Evolutionary conservation across 2,329 filamentous ascomycete genomes (phyloP).

Genomic region (Sphaerostilbella broomeana): DNA sequence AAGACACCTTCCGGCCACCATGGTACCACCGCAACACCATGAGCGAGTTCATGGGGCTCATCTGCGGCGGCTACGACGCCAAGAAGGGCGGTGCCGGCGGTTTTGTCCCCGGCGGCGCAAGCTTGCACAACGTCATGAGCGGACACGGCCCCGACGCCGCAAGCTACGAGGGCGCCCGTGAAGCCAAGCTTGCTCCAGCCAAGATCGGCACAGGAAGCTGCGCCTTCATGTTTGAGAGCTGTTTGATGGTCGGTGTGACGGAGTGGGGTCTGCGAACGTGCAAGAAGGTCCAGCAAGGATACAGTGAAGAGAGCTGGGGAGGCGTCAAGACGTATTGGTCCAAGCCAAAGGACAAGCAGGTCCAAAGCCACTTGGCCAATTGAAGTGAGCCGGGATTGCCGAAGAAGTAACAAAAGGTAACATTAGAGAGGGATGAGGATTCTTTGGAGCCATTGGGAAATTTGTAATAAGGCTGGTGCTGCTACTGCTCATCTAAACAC

Average conservation of each 20-base stretch:
- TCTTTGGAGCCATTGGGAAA: no score
- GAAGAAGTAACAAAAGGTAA: slow-evolving; percentile 13
- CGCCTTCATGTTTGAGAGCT: slow-evolving; percentile 66
- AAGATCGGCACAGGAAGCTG: slow-evolving; percentile 57
- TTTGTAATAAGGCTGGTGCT: no score
- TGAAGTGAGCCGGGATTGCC: neutral
- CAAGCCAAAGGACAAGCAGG: slow-evolving; percentile 30
- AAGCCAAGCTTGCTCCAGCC: slow-evolving; percentile 45
- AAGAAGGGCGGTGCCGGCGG: slow-evolving; percentile 46
- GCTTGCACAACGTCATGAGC: slow-evolving; percentile 65
- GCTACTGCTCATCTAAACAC: no score
- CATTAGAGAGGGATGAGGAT: no score
- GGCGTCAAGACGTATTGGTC: slow-evolving; percentile 58
- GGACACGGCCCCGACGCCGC: slow-evolving; percentile 57
- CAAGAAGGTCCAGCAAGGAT: slow-evolving; percentile 48
- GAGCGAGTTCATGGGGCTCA: slow-evolving; percentile 59
- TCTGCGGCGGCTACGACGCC: slow-evolving; percentile 54
- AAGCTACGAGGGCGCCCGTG: slow-evolving; percentile 49
- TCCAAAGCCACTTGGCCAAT: slow-evolving; percentile 19
- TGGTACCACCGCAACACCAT: slow-evolving; percentile 68
- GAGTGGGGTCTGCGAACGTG: slow-evolving; percentile 61
- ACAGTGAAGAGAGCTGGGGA: slow-evolving; percentile 77
- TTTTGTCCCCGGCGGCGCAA: slow-evolving; percentile 52
- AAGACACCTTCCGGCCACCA: slow-evolving; percentile 65
- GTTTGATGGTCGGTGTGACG: slow-evolving; percentile 63